phyloP scores from a whole-genome alignment of 2,329 filamentous ascomycete genomes.

The Fusarium newnesense region DNA sequence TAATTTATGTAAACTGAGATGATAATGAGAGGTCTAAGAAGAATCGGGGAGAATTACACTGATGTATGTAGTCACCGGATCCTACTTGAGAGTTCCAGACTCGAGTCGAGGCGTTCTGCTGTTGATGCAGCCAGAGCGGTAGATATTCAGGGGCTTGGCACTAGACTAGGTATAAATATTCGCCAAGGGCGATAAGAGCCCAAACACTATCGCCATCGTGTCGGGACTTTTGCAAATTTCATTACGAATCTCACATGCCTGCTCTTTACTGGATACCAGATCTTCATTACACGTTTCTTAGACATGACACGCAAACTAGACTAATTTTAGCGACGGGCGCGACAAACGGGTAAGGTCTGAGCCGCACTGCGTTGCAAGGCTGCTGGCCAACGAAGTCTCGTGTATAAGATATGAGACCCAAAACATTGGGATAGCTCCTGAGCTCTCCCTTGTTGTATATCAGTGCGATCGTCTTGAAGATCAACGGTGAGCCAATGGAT shows the following conservation, averaged over 20 bases:
- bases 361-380: neutral
- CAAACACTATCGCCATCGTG: neutral
- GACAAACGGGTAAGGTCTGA: slow-evolving; percentile 8
- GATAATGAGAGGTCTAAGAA: neutral
- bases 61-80: neutral
- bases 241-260: slow-evolving; percentile 11
- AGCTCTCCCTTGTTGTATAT: slow-evolving; percentile 10
- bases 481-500: slow-evolving; percentile 25
- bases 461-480: slow-evolving; percentile 25
- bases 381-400: neutral
- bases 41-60: neutral
- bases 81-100: neutral
- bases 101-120: neutral
- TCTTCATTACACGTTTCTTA: slow-evolving; percentile 12
- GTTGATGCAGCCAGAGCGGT: neutral
- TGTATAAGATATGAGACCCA: neutral
- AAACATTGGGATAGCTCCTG: neutral
- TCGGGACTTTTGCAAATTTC: slow-evolving; percentile 3
- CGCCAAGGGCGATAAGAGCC: slow-evolving; percentile 2
- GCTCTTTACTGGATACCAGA: neutral
- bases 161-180: slow-evolving; percentile 7
- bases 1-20: neutral
- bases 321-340: neutral
- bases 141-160: slow-evolving; percentile 6
- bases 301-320: slow-evolving; percentile 23